Conservation (phyloP, 441 rosid species). For the Brassica hybrid region DNA sequence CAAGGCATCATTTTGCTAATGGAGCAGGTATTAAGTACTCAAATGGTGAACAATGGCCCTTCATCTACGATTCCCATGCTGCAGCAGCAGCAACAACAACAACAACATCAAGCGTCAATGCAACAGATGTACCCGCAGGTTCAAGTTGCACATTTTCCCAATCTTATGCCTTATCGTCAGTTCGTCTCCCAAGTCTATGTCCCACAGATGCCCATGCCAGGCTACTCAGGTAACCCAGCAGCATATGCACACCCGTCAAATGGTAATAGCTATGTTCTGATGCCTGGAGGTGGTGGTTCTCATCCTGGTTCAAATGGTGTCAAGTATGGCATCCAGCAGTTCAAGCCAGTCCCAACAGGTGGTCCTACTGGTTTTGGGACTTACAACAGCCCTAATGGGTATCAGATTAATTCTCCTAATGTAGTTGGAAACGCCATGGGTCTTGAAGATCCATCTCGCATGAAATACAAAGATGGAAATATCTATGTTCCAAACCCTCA, state of each 20-base stretch:
- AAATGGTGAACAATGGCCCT: constrained; percentile 11
- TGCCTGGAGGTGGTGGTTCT: constrained; percentile 16
- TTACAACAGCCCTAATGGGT: constrained; percentile 15
- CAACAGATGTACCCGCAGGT: constrained; percentile 21
- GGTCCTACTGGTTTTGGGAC: constrained; percentile 12
- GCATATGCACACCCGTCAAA: constrained; percentile 18
- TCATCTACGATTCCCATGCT: constrained; percentile 13
- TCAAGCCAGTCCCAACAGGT: constrained; percentile 15
- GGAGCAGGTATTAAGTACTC: constrained; percentile 6
- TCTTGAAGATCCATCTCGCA: constrained; percentile 82
- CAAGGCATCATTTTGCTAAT: neutral
- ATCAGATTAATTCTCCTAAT: constrained; percentile 40
- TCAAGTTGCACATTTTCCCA: constrained; percentile 12
- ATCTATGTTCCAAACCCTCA: constrained; percentile 83
- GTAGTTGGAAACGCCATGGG: constrained; percentile 75
- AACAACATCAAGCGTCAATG: constrained; percentile 13
- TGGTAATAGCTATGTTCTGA: constrained; percentile 17
- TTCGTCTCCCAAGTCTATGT: constrained; percentile 14
- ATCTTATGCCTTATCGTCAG: constrained; percentile 23
- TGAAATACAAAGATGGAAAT: constrained; percentile 62
- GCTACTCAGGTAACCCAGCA: constrained; percentile 20
- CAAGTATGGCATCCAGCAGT: constrained; percentile 21
- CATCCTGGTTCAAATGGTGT: constrained; percentile 16
- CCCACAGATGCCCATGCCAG: constrained; percentile 10
- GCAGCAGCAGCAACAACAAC: constrained; percentile 16